Base-by-base conservation (phyloP, 257 asterid species). In the Leonotis leonurus region DNA sequence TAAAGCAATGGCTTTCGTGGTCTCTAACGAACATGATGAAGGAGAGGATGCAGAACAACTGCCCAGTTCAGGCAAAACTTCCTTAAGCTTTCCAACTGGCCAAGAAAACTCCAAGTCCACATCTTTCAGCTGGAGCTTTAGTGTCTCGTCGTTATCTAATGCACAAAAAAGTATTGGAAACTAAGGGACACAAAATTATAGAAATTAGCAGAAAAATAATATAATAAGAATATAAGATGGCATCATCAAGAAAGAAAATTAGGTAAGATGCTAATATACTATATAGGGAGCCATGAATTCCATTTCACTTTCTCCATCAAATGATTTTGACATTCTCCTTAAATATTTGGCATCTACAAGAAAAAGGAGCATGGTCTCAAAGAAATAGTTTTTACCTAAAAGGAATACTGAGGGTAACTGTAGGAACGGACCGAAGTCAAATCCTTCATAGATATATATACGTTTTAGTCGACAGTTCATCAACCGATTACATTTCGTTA, bases 61-160 rank as follows among this genome's bases (percentile, higher is more conserved):
- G 36, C 83, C 89, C 67, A 75, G 53, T 48, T 83, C 86, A 10
- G 91, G 93, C 60, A 92, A 76, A 75, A 75, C 85, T 78, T 86
- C 96, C 77, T 70, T 81, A 53, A 92, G 76, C 77, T 77, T 89
- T 74, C 75, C 94, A 68, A 86, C 77, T 25, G 91, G 80, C 99
- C 99, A 92, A 43, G 96, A 80, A 72, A 89, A 79, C 53, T 89
- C 97, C 36, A 89, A 75, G 65, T 59, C 79, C 81, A 92, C 41
- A 75, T 92, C 99, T 82, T 86, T 92, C 62, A 86, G 81, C 13
- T 81, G 84, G 75, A 86, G 93, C 67, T 73, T 84, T 44, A 92
- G 64, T n/a, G 80, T 65, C 41, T 86, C 95, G 26, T 83, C 89
- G 54, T 85, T 83, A 62, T 89, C 97, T 90, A 61, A 16, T 27